These are phyloP conservation scores for Hyaloscypha hepaticicola DNA, from an alignment of 495 filamentous ascomycete species.

Conservation along the genomic window DNA sequence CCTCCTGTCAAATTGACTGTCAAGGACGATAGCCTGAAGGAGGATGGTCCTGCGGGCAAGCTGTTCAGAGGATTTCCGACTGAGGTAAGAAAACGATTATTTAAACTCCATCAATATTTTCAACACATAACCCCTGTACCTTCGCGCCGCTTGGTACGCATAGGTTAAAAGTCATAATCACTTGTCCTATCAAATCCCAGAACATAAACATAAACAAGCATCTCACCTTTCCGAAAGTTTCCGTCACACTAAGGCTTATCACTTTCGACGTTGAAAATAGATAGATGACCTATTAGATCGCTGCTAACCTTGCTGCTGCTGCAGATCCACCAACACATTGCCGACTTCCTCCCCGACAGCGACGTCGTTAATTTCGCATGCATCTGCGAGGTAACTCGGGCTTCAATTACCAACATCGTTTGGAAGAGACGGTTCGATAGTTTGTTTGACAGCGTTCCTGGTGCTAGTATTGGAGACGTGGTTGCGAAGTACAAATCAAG, in stretches of 20 bases:
- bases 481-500: conserved; percentile 14
- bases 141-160: neutral
- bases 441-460: conserved; percentile 19
- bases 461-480: neutral
- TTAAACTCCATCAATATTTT: neutral
- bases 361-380: conserved; percentile 18
- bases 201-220: neutral
- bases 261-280: neutral
- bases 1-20: neutral
- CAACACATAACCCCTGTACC: neutral
- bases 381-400: conserved; percentile 10
- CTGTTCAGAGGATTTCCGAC: neutral
- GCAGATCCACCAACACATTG: conserved; percentile 25
- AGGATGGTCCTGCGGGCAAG: neutral
- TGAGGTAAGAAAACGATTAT: neutral
- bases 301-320: neutral
- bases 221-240: neutral
- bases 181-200: neutral
- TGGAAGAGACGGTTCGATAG: conserved; percentile 20
- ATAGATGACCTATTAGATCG: neutral
- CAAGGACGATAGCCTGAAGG: neutral
- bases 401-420: conserved; percentile 15
- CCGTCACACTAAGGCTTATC: neutral
- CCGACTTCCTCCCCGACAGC: conserved; percentile 18
- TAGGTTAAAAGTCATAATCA: neutral